Evolutionary conservation across 1,284 basidiomycete genomes (phyloP).

Genomic region (Phellinidium pouzarii): DNA sequence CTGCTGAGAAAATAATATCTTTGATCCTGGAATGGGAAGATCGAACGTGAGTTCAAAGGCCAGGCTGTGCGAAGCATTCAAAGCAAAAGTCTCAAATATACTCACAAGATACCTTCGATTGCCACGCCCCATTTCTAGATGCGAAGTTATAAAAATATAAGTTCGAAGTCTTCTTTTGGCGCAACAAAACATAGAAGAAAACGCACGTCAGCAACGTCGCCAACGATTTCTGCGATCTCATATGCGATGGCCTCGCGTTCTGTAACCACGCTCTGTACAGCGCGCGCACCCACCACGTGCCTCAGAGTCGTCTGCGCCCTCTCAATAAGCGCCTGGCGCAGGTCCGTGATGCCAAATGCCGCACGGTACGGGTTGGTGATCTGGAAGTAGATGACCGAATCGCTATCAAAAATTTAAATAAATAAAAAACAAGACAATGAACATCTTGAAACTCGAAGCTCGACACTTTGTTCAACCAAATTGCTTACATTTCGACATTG

Average conservation of each 20-base stretch:
- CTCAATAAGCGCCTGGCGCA: constrained; percentile 83
- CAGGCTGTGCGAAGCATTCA: neutral
- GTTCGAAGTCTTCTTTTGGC: neutral
- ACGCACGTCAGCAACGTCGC: constrained; percentile 64
- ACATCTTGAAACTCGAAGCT: neutral
- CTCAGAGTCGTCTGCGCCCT: constrained; percentile 94
- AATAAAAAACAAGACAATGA: constrained; percentile 4
- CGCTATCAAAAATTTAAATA: constrained; percentile 42
- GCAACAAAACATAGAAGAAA: neutral
- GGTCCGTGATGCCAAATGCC: constrained; percentile 86
- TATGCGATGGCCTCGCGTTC: constrained; percentile 95
- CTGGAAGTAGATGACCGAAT: constrained; percentile 90
- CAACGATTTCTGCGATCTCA: constrained; percentile 93
- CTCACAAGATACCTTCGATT: constrained; percentile 80
- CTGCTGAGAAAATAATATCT: constrained; percentile 89
- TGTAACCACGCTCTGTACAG: constrained; percentile 77
- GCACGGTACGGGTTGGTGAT: constrained; percentile 83
- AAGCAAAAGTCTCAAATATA: constrained; percentile 25
- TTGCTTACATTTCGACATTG: constrained; percentile 68
- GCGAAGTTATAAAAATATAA: constrained; percentile 19
- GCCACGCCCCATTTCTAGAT: constrained; percentile 83
- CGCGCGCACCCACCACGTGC: constrained; percentile 89
- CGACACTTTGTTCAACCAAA: constrained; percentile 15
- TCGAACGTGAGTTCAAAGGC: neutral
- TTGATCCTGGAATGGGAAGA: constrained; percentile 45